A percentile compares a stretch with the other conserved stretches of the same genome.
These are phyloP conservation scores for Podospora tetraspora DNA, from an alignment of 495 filamentous ascomycete species.

Conservation along the genomic window DNA sequence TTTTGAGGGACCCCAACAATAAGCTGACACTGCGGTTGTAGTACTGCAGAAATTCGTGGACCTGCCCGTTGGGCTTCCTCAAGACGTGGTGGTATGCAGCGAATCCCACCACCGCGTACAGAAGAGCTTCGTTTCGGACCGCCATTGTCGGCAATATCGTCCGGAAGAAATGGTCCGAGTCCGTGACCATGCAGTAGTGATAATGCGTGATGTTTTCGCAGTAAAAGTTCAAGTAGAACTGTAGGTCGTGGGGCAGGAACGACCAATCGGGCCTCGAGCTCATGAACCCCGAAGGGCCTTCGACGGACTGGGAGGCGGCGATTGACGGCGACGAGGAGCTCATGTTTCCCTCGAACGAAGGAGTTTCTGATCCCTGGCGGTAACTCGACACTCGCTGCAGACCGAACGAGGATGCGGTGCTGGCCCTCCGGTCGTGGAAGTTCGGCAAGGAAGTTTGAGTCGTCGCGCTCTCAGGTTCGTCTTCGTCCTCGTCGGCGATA, in stretches of 20 bases:
- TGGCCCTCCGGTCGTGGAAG: constrained; percentile 39
- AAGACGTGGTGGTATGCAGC: constrained; percentile 81
- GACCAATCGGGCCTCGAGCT: constrained; percentile 39
- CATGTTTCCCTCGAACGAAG: constrained; percentile 45
- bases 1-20: constrained; percentile 65
- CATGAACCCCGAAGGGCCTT: constrained; percentile 24
- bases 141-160: constrained; percentile 65
- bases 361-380: constrained; percentile 47
- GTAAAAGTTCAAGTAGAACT: constrained; percentile 75
- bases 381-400: constrained; percentile 25
- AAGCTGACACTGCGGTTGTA: constrained; percentile 82
- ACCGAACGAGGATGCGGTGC: constrained; percentile 39
- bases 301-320: constrained; percentile 34
- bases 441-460: constrained; percentile 32
- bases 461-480: constrained; percentile 36
- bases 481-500: constrained; percentile 64
- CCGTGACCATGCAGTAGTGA: constrained; percentile 72
- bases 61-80: constrained; percentile 58
- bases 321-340: constrained; percentile 48
- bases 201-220: constrained; percentile 66
- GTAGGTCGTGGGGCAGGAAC: constrained; percentile 59
- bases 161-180: constrained; percentile 65
- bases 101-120: constrained; percentile 88
- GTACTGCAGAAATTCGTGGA: constrained; percentile 79
- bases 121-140: constrained; percentile 70